Percentiles rank a stretch among this genome's conserved stretches.
phyloP scores from a whole-genome alignment of 2,329 filamentous ascomycete genomes.

The Pestalotiopsis sp. region DNA sequence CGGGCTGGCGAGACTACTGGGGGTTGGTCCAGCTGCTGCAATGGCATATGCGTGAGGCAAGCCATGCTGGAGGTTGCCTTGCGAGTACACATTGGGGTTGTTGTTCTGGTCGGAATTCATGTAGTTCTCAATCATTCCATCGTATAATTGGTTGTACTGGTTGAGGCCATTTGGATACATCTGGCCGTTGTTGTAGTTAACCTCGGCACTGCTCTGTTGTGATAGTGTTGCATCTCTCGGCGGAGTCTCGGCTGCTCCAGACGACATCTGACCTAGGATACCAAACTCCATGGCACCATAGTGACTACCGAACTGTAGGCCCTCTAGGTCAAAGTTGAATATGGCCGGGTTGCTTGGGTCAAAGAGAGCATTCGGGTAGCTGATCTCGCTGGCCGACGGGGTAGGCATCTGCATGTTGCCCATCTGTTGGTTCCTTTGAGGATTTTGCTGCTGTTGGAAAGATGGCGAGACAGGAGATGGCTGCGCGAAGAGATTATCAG shows the following conservation, averaged over 20 bases:
- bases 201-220: conserved; percentile 36
- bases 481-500: conserved; percentile 61
- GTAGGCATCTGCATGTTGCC: conserved; percentile 48
- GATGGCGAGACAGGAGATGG: conserved; percentile 74
- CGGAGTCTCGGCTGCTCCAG: conserved; percentile 79
- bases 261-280: conserved; percentile 94
- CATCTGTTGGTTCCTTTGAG: conserved; percentile 43
- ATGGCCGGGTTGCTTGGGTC: conserved; percentile 89
- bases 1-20: conserved; percentile 62
- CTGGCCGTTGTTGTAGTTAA: conserved; percentile 40
- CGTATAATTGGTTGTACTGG: conserved; percentile 51
- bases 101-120: conserved; percentile 50
- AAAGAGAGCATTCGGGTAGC: conserved; percentile 65
- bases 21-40: conserved; percentile 50
- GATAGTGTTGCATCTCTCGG: conserved; percentile 60
- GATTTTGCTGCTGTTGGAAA: conserved; percentile 58
- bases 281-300: conserved; percentile 95
- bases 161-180: conserved; percentile 53
- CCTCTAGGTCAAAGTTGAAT: conserved; percentile 95
- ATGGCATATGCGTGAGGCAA: conserved; percentile 67
- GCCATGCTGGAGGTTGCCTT: conserved; percentile 61
- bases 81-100: conserved; percentile 46
- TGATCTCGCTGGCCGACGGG: conserved; percentile 47
- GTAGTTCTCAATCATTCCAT: conserved; percentile 54
- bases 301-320: conserved; percentile 92